A percentile compares a stretch with the other conserved stretches of the same genome.
These are phyloP conservation scores for Botrytis aclada DNA, from an alignment of 2,329 filamentous ascomycete species.

Conservation along the genomic window DNA sequence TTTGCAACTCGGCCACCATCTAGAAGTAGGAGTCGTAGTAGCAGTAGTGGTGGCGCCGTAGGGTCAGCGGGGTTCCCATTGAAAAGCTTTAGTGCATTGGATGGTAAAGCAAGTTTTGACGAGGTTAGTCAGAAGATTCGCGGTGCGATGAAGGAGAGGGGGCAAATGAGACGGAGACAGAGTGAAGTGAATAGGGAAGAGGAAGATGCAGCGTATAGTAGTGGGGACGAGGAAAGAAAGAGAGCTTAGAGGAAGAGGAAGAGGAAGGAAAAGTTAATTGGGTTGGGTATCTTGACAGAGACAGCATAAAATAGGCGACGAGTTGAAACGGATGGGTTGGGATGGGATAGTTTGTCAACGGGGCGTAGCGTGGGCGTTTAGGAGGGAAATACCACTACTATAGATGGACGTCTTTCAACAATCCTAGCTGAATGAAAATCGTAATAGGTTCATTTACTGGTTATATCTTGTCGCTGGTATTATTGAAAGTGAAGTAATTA, in stretches of 20 bases:
- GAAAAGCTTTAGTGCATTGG: constrained; percentile 65
- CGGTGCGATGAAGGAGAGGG: constrained; percentile 78
- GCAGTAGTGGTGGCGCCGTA: constrained; percentile 62
- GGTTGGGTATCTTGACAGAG: background rate
- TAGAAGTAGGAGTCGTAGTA: constrained; percentile 67
- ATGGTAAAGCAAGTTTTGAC: constrained; percentile 70
- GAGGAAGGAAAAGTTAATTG: background rate
- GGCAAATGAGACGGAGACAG: constrained; percentile 51
- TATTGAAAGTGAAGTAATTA: background rate
- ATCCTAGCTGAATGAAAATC: constrained; percentile 3
- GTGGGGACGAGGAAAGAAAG: constrained; percentile 31
- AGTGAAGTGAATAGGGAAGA: constrained; percentile 42
- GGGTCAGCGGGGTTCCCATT: constrained; percentile 62
- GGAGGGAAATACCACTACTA: constrained; percentile 14
- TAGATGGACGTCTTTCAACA: constrained; percentile 1
- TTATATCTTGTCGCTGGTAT: background rate
- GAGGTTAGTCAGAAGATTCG: constrained; percentile 82
- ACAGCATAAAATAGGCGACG: background rate
- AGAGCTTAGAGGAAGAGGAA: constrained; percentile 23
- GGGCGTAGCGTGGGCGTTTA: constrained; percentile 14
- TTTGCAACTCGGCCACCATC: constrained; percentile 88
- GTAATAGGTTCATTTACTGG: background rate
- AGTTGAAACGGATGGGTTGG: constrained; percentile 3
- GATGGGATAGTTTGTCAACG: constrained; percentile 9
- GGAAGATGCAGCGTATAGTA: constrained; percentile 44